Base-by-base conservation (phyloP, 805 yeast species). In the Yamadazyma ubonensis region DNA sequence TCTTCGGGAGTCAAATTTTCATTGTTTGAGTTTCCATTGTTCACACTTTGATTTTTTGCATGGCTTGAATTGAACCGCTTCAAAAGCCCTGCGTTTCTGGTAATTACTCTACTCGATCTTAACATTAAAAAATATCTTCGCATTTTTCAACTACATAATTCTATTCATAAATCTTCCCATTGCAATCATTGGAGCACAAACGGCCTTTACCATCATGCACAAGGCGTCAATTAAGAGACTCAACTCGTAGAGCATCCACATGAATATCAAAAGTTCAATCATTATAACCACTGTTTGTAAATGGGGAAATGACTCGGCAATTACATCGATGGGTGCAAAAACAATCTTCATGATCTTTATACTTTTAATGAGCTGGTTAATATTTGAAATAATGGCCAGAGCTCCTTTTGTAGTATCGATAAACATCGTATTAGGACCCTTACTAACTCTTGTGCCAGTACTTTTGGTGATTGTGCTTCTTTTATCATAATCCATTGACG, bases 131-230 rank as follows among this genome's bases (percentile, higher is more conserved):
- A 19, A 27, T 15, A 26, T 35, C 26, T 35, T 35, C 29, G n/a
- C 12, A 10, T 23, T 12, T 12, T 33, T 29, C 22, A 16, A 15
- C 39, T 51, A 67, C 57, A 67, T 61, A 17, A 69, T 60, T 38
- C 69, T 54, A 49, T 68, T 69, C 72, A 69, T 63, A 42, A 69
- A 59, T 40, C 63, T 45, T 3, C 74, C 74, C 49, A 69, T 52
- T 9, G 74, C 74, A 15, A 69, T 67, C 67, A 69, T 66, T 6
- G 73, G 74, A 7, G 72, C 71, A 57, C 73, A 69, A 6, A 69
- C 53, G 1, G 74, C 73, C 44, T 64, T 64, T 17, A 69, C 63
- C 57, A 66, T 67, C 70, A 65, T 65, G 47, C 73, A 68, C 18
- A 69, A 44, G 1, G 74, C 73, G 48, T 68, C 72, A 10, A 69